Evolutionary conservation across 306 rosid genomes (phyloP), one percentile per base, ranked within the genome.

Genomic region (Vigna reflexopilosa): DNA sequence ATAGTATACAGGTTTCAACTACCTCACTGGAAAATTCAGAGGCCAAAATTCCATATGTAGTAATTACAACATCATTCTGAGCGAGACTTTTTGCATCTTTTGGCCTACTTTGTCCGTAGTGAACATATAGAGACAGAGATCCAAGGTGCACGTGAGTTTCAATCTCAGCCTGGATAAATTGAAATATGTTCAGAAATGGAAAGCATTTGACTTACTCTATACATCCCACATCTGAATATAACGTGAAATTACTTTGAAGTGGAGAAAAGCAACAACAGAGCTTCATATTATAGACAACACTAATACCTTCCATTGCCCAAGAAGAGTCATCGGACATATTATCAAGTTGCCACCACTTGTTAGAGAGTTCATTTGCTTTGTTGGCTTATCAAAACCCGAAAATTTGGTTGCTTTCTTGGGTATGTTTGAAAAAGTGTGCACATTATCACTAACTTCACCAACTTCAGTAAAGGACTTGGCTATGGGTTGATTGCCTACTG

Each of bases 271-370:
- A 80, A 79, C 77, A 52, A 59, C 56, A 73, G 52, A 72, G 56
- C 75, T 50, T 40, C 69, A 75, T 63, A 38, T 56, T 59, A 42
- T 2, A 42, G 71, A 81, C 38, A 54, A 67, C 5, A 52, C 44
- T 48, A 22, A 69, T 88, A 93, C 98, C 98, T 94, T 94, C 98
- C 98, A 94, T 83, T 94, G 98, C 61, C 95, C 95, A 1, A 94
- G 86, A 81, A 92, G 97, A 20, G 95, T 92, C 98, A 94, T 92
- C 40, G 97, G 97, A 80, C 97, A 94, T 59, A 94, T 74, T 61
- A 94, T 94, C 88, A 94, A 86, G 85, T 83, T 90, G 77, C 92
- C 94, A 62, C 97, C 98, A 59, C 85, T 74, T 64, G 83, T 79
- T 84, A 90, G 86, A 51, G 61, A 61, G 45, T 73, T 83, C 81